Conservation (phyloP, 2,329 filamentous ascomycete species). For the Curvularia eragrostidis region DNA sequence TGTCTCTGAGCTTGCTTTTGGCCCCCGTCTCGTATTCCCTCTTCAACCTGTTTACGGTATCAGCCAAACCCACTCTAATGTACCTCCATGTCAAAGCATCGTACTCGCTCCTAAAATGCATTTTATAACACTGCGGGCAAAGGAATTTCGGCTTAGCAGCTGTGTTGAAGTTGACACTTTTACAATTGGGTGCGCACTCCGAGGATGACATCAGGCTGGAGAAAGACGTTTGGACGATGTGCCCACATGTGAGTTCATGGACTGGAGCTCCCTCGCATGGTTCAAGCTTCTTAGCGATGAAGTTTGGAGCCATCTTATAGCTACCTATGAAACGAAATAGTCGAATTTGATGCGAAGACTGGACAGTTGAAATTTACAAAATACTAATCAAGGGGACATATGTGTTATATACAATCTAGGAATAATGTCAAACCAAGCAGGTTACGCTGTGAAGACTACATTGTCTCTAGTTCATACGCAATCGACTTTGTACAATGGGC, state of each 20-base stretch:
- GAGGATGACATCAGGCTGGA: neutral
- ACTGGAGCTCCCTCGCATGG: slow-evolving; percentile 1
- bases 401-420: neutral
- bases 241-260: slow-evolving; percentile 3
- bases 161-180: neutral
- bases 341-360: neutral
- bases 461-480: neutral
- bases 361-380: neutral
- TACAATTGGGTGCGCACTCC: slow-evolving; percentile 11
- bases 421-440: too few species aligned
- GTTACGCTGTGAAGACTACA: neutral
- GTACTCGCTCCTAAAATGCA: neutral
- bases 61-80: neutral
- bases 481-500: neutral
- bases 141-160: slow-evolving; percentile 1
- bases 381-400: neutral
- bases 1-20: neutral
- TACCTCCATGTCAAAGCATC: neutral
- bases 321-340: neutral
- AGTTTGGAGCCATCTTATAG: neutral
- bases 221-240: slow-evolving; percentile 1
- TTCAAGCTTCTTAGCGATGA: neutral
- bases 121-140: slow-evolving; percentile 3
- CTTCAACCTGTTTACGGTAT: neutral
- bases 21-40: neutral